A percentile compares a stretch with the other conserved stretches of the same genome.
Evolutionary conservation across 352 stramenopile species (phyloP).

Genomic region (Globisporangium solare): DNA sequence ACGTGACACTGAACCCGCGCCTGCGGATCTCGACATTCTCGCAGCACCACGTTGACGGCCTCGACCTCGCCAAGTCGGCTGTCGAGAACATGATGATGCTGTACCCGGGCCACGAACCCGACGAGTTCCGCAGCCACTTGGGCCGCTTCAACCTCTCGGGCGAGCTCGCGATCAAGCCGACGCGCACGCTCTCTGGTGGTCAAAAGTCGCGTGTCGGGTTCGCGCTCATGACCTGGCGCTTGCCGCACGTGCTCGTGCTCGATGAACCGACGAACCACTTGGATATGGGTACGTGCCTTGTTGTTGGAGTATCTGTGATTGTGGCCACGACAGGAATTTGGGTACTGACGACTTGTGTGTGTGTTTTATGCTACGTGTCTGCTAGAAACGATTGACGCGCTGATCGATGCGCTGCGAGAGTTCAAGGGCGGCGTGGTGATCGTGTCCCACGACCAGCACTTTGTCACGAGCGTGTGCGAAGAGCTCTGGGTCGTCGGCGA

Average conservation of each 20-base stretch:
- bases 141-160: constrained; percentile 96
- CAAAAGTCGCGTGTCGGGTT: constrained; percentile 95
- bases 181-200: constrained; percentile 93
- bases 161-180: constrained; percentile 92
- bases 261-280: constrained; percentile 97
- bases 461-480: constrained; percentile 93
- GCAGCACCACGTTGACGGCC: constrained; percentile 95
- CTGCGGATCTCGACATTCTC: constrained; percentile 95
- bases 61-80: constrained; percentile 89
- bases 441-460: constrained; percentile 98
- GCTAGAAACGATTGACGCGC: constrained; percentile 86
- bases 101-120: constrained; percentile 78
- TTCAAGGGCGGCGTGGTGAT: constrained; percentile 97
- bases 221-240: constrained; percentile 92
- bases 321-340: neutral
- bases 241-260: constrained; percentile 95
- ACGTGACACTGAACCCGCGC: constrained; percentile 87
- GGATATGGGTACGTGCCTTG: constrained; percentile 82
- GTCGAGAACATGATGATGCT: constrained; percentile 90
- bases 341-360: constrained; percentile 8
- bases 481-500: constrained; percentile 92
- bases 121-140: constrained; percentile 93
- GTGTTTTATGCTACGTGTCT: constrained; percentile 1
- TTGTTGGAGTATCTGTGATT: neutral
- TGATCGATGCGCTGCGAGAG: constrained; percentile 93